Base-by-base conservation (phyloP, 2,329 filamentous ascomycete species). In the Exophiala sp. region DNA sequence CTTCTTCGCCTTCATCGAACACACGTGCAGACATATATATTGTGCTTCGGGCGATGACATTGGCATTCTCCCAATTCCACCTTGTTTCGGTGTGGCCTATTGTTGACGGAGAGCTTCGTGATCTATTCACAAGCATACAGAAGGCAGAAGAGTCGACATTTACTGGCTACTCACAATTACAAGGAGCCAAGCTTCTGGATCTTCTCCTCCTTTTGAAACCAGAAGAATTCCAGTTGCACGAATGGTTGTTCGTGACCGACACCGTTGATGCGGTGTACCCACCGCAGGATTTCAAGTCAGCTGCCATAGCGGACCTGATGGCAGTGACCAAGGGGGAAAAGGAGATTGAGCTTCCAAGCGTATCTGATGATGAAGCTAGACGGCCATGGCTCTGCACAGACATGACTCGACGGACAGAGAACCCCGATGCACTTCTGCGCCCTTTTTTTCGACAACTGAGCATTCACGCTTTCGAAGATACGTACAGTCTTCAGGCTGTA, bases 241-340 rank as follows among this genome's bases (percentile, higher is more conserved):
- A 96, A 75, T 99, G 94, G 94, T 82, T 97, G 3, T 99, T 96
- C 70, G 86, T 99, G 51, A 95, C 91, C 1, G 94, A 99, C 71
- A 97, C 92, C 11, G 91, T 96, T 60, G 94, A 99, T 65, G 91
- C 94, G 1, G 88, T 99, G 33, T 95, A 99, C 71, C 85, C 88
- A 10, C 85, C 89, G 0, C 73, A 83, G 11, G 75, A 78, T 47
- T 86, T 86, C 72, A 80, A 84, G 56, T 81, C 89, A 1, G 75
- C 88, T 2, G 89, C 89, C 2, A 79, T 97, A 4, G 87, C 88
- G 0, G 94, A 97, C 63, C 45, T 52, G 34, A 48, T 60, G 21
- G 51, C 24, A 29, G 5, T 50, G 40, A 20, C 44, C 39, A 52
- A 42, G 16, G 54, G 50, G n/a, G 38, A 36, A 14, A 45, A 43